Conservation (phyloP, 208 protist genomes). For the Crithidia brevicula region DNA sequence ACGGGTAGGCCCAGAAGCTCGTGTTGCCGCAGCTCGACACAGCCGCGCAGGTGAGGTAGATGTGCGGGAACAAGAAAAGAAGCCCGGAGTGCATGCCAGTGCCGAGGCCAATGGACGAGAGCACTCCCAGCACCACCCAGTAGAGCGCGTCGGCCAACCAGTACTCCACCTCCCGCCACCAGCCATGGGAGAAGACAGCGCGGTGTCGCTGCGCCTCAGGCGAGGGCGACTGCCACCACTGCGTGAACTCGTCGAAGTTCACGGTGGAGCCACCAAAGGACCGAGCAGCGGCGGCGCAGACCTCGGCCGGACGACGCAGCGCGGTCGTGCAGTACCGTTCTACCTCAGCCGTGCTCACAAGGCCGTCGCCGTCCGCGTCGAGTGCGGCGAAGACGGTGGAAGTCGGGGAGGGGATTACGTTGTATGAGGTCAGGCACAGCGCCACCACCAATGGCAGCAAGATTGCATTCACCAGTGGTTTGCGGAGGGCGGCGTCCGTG, state of each 20-base stretch:
- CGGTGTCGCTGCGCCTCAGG: constrained; percentile 44
- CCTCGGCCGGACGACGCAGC: constrained; percentile 32
- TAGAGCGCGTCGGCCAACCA: constrained; percentile 79
- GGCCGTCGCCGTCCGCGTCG: constrained; percentile 59
- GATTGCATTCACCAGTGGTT: constrained; percentile 38
- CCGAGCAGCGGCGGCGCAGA: constrained; percentile 18
- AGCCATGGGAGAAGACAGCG: constrained; percentile 52
- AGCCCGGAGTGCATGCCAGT: constrained; percentile 96
- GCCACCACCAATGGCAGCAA: constrained; percentile 46
- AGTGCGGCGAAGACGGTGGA: constrained; percentile 45
- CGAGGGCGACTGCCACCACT: constrained; percentile 58
- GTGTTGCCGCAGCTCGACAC: constrained; percentile 82
- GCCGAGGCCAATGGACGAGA: constrained; percentile 93
- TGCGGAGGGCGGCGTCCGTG: constrained; percentile 17
- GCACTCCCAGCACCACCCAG: constrained; percentile 91
- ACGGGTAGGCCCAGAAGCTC: constrained; percentile 90
- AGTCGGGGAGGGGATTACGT: constrained; percentile 45
- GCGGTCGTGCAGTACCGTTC: constrained; percentile 56
- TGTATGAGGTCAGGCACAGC: constrained; percentile 44
- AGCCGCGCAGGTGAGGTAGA: constrained; percentile 90
- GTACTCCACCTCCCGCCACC: constrained; percentile 85
- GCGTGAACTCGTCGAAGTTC: constrained; percentile 39
- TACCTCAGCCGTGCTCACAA: constrained; percentile 51
- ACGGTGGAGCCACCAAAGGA: constrained; percentile 41
- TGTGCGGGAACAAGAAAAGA: constrained; percentile 96